Conservation (phyloP, 2,329 filamentous ascomycete genomes). For the Penicillium sp. region DNA sequence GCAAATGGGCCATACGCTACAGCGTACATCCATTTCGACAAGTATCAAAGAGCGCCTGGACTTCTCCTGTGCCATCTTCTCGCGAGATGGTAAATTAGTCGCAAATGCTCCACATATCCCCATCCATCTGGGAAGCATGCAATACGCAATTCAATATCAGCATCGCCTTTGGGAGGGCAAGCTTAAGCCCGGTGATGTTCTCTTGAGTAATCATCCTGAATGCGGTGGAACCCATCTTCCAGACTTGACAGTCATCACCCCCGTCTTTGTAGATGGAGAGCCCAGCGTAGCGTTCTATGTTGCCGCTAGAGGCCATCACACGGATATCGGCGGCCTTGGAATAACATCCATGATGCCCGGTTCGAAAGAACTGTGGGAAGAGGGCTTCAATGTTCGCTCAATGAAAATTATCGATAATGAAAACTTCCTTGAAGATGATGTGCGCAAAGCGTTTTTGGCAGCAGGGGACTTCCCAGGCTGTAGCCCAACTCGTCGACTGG, state of each 20-base stretch:
- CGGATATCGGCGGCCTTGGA: not conserved
- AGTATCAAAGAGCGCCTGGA: slow-evolving; percentile 2
- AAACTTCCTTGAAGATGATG: not conserved
- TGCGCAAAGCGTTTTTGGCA: slow-evolving; percentile 34
- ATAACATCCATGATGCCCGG: slow-evolving; percentile 6
- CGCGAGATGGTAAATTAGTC: not conserved
- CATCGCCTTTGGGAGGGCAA: slow-evolving; percentile 72
- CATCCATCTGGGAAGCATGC: slow-evolving; percentile 52
- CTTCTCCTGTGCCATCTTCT: slow-evolving; percentile 1
- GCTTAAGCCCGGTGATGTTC: slow-evolving; percentile 71
- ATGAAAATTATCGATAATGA: not conserved
- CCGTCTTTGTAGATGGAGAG: not conserved
- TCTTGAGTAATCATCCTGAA: slow-evolving; percentile 72
- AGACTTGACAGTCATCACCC: slow-evolving; percentile 1
- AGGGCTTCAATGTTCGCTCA: slow-evolving; percentile 1
- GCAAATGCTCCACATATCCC: slow-evolving; percentile 1
- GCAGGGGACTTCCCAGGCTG: slow-evolving; percentile 56
- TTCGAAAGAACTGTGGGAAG: not conserved
- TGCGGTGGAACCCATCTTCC: slow-evolving; percentile 50
- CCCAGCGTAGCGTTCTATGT: slow-evolving; percentile 1
- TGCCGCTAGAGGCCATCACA: not conserved
- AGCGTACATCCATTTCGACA: not conserved
- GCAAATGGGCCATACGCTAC: not conserved
- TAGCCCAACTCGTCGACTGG: slow-evolving; percentile 70
- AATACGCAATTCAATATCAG: slow-evolving; percentile 72